Conservation (phyloP, 208 protist species). For the Endotrypanum monterogeii region DNA sequence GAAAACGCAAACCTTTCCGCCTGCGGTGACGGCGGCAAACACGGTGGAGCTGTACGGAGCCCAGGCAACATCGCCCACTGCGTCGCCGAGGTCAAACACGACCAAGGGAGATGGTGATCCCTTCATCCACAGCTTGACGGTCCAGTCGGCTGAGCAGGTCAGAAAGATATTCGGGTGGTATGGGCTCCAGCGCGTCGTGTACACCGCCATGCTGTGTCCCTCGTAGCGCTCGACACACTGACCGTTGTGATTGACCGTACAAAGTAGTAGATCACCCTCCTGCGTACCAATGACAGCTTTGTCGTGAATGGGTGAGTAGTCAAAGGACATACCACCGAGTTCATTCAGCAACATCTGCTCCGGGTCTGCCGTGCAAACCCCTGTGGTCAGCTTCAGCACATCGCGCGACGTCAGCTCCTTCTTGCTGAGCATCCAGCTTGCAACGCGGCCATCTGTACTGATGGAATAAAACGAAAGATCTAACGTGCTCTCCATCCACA, state of each 20-base stretch:
- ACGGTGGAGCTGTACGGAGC: conserved; percentile 96
- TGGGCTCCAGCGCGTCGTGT: conserved; percentile 95
- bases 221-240: conserved; percentile 95
- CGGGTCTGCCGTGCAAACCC: conserved; percentile 69
- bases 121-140: conserved; percentile 96
- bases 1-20: conserved; percentile 94
- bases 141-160: conserved; percentile 97
- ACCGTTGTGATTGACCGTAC: conserved; percentile 95
- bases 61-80: conserved; percentile 96
- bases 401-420: conserved; percentile 95
- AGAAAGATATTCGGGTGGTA: conserved; percentile 96
- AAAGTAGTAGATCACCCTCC: conserved; percentile 95
- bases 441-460: conserved; percentile 96
- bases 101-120: conserved; percentile 83
- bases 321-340: conserved; percentile 96
- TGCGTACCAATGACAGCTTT: conserved; percentile 96
- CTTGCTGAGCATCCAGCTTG: conserved; percentile 95
- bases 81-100: conserved; percentile 95
- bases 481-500: conserved; percentile 62
- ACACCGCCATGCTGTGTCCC: conserved; percentile 94
- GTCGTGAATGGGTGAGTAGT: conserved; percentile 92
- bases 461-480: conserved; percentile 95
- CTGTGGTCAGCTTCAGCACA: conserved; percentile 86
- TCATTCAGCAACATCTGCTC: conserved; percentile 88
- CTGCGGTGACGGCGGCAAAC: conserved; percentile 96